Conservation (phyloP, 257 asterid species). For the Mentha longifolia region DNA sequence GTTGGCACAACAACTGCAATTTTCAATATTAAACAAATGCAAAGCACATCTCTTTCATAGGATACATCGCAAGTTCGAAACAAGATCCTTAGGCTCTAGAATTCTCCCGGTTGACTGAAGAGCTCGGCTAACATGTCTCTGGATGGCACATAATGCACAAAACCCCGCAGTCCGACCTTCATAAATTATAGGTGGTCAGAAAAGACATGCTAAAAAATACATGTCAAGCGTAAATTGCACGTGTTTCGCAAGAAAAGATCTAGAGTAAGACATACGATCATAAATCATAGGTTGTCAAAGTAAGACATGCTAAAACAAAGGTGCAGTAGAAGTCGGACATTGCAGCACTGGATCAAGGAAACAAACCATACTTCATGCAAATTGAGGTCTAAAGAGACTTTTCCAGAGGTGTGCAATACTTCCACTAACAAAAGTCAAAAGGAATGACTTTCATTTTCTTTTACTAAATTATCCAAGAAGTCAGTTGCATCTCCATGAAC, state of each 20-base stretch:
- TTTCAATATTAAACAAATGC: constrained; percentile 3
- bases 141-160: constrained; percentile 98
- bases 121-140: constrained; percentile 95
- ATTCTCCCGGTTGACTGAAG: constrained; percentile 92
- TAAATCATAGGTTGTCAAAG: background rate
- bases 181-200: constrained; percentile 37
- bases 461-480: background rate
- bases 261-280: background rate
- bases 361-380: background rate
- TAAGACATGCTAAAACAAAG: background rate
- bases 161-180: constrained; percentile 92
- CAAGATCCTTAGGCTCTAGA: constrained; percentile 96
- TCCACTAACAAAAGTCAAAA: background rate
- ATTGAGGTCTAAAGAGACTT: background rate
- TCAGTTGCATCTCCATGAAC: background rate
- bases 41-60: constrained; percentile 34
- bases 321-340: background rate
- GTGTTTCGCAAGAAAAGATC: background rate
- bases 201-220: background rate
- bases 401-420: background rate
- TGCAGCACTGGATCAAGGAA: background rate
- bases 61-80: constrained; percentile 95
- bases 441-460: background rate
- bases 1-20: constrained; percentile 5
- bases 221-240: background rate